A percentile compares a stretch with the other conserved stretches of the same genome.
Evolutionary conservation across 129 eudicot genomes (phyloP).

Genomic region (Lactuca sativa): DNA sequence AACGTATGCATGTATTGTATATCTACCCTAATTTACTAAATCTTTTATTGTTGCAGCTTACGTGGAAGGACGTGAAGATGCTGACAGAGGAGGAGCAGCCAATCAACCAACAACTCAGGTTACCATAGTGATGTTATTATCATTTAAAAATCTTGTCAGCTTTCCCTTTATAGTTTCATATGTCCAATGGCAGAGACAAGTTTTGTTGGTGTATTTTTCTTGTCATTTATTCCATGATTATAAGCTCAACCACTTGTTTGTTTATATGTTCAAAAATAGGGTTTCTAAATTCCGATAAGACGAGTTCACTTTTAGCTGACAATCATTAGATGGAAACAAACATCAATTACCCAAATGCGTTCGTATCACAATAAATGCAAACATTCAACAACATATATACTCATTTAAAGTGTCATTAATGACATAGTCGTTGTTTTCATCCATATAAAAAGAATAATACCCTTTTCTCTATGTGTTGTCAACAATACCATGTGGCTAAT

Average conservation of each 20-base stretch:
- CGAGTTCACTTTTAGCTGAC: conserved; percentile 14
- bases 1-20: conserved; percentile 9
- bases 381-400: conserved; percentile 24
- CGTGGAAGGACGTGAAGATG: conserved; percentile 86
- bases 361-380: not conserved
- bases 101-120: conserved; percentile 89
- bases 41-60: conserved; percentile 52
- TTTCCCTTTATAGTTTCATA: conserved; percentile 19
- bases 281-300: not conserved
- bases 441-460: not conserved
- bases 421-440: conserved; percentile 18
- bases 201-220: not conserved
- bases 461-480: not conserved
- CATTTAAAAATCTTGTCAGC: not conserved
- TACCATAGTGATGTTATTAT: conserved; percentile 9
- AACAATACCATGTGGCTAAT: not conserved
- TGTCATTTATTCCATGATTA: conserved; percentile 11
- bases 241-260: conserved; percentile 18
- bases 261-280: conserved; percentile 8
- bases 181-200: conserved; percentile 15
- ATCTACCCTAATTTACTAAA: not conserved
- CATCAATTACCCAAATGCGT: conserved; percentile 3
- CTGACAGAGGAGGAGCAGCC: conserved; percentile 69
- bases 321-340: conserved; percentile 3
- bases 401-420: conserved; percentile 12